Conservation (phyloP, 2,329 filamentous ascomycete species). For the Claviceps fusiformis region DNA sequence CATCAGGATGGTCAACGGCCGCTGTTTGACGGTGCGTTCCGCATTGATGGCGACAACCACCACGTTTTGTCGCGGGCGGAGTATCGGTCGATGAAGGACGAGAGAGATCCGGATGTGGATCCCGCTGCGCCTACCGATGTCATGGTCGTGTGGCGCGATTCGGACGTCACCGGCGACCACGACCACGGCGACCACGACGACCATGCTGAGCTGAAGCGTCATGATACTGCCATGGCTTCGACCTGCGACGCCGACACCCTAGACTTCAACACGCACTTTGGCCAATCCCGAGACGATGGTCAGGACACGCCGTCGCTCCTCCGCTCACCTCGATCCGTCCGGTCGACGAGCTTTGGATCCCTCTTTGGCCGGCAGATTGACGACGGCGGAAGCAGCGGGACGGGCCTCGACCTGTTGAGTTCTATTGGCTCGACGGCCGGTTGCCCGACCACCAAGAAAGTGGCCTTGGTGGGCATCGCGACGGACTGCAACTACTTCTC, state of each 20-base stretch:
- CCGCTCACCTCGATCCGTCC: constrained; percentile 32
- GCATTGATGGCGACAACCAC: constrained; percentile 68
- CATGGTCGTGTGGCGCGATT: constrained; percentile 88
- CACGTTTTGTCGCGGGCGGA: constrained; percentile 66
- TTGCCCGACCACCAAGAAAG: constrained; percentile 79
- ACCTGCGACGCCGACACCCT: constrained; percentile 65
- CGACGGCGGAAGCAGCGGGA: constrained; percentile 50
- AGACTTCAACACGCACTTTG: constrained; percentile 61
- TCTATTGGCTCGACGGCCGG: constrained; percentile 74
- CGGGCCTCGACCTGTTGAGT: constrained; percentile 57
- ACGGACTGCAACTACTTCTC: constrained; percentile 83
- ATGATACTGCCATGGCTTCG: constrained; percentile 24
- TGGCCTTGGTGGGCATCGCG: constrained; percentile 81
- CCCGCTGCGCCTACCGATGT: constrained; percentile 46
- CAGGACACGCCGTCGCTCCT: too few relatives aligned
- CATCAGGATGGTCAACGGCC: constrained; percentile 63
- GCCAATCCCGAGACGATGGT: constrained; percentile 47
- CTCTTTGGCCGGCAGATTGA: constrained; percentile 68
- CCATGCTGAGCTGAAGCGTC: constrained; percentile 52
- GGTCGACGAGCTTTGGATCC: constrained; percentile 45
- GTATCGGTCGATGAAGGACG: constrained; percentile 60
- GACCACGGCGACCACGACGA: constrained; percentile 17
- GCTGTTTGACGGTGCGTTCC: constrained; percentile 83
- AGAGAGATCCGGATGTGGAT: constrained; percentile 54
- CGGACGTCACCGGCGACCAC: constrained; percentile 49